These are phyloP conservation scores for Vitis hybrid DNA, from an alignment of 177 flowering plant species.

Conservation along the genomic window DNA sequence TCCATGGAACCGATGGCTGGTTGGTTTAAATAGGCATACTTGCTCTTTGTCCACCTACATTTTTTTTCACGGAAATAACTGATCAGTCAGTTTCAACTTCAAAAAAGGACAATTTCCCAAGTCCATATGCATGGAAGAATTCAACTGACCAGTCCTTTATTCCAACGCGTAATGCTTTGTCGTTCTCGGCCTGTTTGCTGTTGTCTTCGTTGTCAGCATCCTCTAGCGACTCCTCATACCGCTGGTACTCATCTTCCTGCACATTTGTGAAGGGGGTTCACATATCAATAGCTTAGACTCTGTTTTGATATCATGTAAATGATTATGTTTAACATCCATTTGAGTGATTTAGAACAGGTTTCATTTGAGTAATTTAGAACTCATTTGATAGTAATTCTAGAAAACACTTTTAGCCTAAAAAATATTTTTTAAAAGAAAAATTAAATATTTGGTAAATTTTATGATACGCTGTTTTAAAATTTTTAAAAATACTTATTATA, in stretches of 20 bases:
- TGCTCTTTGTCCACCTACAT: conserved; percentile 96
- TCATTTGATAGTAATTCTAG: no score
- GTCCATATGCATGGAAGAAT: background rate
- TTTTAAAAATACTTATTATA: no score
- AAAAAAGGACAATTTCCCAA: no score
- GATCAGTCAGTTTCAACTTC: no score
- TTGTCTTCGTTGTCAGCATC: conserved; percentile 19
- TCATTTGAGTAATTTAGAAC: no score
- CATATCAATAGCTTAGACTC: no score
- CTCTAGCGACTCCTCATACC: conserved; percentile 51
- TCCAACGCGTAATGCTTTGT: conserved; percentile 56
- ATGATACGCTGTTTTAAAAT: no score
- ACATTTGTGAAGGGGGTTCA: background rate
- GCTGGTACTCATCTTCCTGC: conserved; percentile 64
- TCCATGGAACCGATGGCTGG: conserved; percentile 56
- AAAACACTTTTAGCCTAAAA: no score
- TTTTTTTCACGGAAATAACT: no score
- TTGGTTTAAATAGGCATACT: conserved; percentile 85
- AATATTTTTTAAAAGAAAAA: background rate
- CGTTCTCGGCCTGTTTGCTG: conserved; percentile 7
- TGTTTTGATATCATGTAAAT: no score
- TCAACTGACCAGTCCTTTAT: conserved; percentile 71
- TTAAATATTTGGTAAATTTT: background rate
- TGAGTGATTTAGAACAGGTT: no score
- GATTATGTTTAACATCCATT: no score